Conservation (phyloP, 768 basidiomycete species). For the Phlebiopsis gigantea region DNA sequence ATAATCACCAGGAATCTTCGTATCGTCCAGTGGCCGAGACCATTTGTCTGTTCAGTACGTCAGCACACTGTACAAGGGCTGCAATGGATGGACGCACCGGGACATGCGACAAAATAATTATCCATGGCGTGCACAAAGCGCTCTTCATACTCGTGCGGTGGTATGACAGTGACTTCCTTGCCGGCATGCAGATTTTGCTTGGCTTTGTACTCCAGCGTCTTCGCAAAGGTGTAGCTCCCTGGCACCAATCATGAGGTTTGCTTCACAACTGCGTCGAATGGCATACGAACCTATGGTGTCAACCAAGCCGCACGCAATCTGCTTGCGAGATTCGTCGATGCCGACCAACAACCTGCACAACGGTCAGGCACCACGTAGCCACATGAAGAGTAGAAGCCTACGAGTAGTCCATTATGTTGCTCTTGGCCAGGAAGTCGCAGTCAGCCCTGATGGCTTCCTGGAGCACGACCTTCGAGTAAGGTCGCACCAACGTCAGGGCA, state of each 20-base stretch:
- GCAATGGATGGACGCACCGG: constrained; percentile 37
- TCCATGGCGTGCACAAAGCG: constrained; percentile 70
- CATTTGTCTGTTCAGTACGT: constrained; percentile 28
- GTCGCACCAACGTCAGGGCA: constrained; percentile 58
- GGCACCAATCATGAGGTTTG: not conserved
- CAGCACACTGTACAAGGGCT: not conserved
- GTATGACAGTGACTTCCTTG: constrained; percentile 76
- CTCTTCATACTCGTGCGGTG: constrained; percentile 75
- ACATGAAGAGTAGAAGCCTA: constrained; percentile 29
- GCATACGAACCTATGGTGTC: constrained; percentile 63
- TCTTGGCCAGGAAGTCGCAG: constrained; percentile 66
- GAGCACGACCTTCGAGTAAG: constrained; percentile 69
- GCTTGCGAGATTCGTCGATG: constrained; percentile 58
- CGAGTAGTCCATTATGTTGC: constrained; percentile 89
- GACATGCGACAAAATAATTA: constrained; percentile 72
- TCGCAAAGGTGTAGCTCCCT: constrained; percentile 83
- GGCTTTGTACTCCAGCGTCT: constrained; percentile 81
- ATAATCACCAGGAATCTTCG: constrained; percentile 23
- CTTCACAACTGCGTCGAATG: not conserved
- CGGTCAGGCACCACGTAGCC: not conserved
- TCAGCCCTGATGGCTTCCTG: constrained; percentile 64
- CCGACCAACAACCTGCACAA: constrained; percentile 59
- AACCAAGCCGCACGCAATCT: constrained; percentile 74
- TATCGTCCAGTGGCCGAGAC: constrained; percentile 31
- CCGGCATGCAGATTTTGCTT: constrained; percentile 69